A percentile compares a stretch with the other conserved stretches of the same genome.
Evolutionary conservation across 306 rosid genomes (phyloP).

Genomic region (Crataegus laevigata): DNA sequence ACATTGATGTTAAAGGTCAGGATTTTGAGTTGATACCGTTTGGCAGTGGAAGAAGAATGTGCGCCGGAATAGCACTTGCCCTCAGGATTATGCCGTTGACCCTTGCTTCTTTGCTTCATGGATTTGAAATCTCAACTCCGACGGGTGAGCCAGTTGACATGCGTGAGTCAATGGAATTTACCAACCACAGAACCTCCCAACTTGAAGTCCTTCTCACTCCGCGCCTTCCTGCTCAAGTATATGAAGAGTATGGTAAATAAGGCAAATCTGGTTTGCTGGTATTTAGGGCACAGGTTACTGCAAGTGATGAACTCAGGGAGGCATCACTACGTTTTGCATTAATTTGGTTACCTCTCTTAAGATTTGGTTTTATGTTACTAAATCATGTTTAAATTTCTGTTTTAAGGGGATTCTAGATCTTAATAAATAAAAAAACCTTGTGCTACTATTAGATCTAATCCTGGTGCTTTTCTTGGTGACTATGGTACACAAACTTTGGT

Average conservation of each 20-base stretch:
- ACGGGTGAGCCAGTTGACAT: background rate
- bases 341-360: no score
- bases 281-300: no score
- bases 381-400: no score
- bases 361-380: no score
- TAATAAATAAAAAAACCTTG: no score
- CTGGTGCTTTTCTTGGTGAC: no score
- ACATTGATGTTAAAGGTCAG: background rate
- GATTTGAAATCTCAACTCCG: background rate
- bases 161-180: constrained; percentile 3
- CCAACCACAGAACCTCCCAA: background rate
- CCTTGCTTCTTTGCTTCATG: constrained; percentile 6
- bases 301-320: no score
- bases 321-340: no score
- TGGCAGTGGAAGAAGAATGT: constrained; percentile 6
- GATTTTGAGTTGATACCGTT: constrained; percentile 1
- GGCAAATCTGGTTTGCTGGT: background rate
- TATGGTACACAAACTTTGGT: no score
- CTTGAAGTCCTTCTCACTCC: constrained; percentile 9
- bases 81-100: background rate
- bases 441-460: no score
- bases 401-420: no score
- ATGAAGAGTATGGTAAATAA: background rate
- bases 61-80: constrained; percentile 1
- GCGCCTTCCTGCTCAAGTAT: background rate